Base-by-base conservation (phyloP, 805 yeast species). In the Kodamaea fukazawae region DNA sequence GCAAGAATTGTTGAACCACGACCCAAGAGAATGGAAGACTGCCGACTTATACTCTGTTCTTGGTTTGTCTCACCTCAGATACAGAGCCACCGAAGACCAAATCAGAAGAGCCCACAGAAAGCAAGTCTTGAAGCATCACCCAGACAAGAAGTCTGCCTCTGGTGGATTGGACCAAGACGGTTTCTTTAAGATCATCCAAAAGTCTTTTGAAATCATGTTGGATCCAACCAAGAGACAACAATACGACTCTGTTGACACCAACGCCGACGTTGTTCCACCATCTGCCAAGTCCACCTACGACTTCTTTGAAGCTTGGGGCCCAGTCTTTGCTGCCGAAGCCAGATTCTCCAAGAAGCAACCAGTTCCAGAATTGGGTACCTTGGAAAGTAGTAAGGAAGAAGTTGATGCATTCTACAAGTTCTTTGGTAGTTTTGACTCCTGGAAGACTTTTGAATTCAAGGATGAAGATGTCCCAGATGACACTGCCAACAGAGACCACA, bases 401-500 rank as follows among this genome's bases (percentile, higher is more conserved):
- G 95, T 91, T 45, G 96, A 88, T 55, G 74, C 71, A 32, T 91
- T 95, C 71, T 91, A 91, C 75, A 76, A 78, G 53, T 89, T 87
- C 79, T 93, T 93, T 86, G 83, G 83, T 67, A 83, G 84, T 65
- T 86, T 90, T 51, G 96, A 93, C 70, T 91, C 98, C 14, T 93
- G 99, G 99, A 86, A 96, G 76, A 76, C 96, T 34, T 93, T 93
- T 62, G 99, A 93, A 73, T 93, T 90, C 73, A 79, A 89, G 65
- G 99, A 93, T 63, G 99, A 93, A 75, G 99, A 93, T 62, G 96
- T 90, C 58, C 99, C 99, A 54, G 99, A 93, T 73, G 99, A 93
- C 70, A 86, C 97, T 42, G 86, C 96, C 46, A 93, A 93, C 82
- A 89, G 99, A 78, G 99, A 93, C 67, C 96, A 93, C 80, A 93